phyloP scores from a whole-genome alignment of 2,329 filamentous ascomycete species.

The Chalara sp. region DNA sequence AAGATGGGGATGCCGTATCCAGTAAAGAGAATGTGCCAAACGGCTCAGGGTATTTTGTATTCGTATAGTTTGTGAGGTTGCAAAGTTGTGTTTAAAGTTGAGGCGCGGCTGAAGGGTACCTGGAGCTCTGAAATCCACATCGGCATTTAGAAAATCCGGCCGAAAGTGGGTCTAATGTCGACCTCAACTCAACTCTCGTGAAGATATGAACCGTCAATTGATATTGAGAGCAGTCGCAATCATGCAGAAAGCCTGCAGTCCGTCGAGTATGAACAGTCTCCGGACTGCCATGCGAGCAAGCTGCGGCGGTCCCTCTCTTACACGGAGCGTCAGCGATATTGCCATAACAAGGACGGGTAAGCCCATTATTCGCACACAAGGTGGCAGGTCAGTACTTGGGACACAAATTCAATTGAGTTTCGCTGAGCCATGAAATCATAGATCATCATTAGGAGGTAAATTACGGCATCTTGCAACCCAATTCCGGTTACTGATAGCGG shows the following conservation, averaged over 20 bases:
- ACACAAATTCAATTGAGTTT: constrained; percentile 9
- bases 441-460: constrained; percentile 80
- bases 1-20: neutral
- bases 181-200: constrained; percentile 8
- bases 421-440: constrained; percentile 33
- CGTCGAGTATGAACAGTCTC: constrained; percentile 47
- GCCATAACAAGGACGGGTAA: constrained; percentile 93
- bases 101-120: neutral
- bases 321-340: constrained; percentile 67
- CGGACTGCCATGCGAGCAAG: constrained; percentile 47
- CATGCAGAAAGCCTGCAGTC: constrained; percentile 33
- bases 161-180: neutral
- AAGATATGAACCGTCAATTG: constrained; percentile 13
- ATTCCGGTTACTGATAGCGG: constrained; percentile 15
- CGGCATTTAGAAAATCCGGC: neutral
- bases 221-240: constrained; percentile 16
- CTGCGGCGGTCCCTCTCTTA: constrained; percentile 37
- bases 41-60: neutral
- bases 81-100: neutral
- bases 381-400: constrained; percentile 66
- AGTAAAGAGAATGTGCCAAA: neutral
- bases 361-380: constrained; percentile 81
- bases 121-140: neutral
- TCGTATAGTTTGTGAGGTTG: too few relatives aligned
- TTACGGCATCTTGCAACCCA: neutral